These are phyloP conservation scores for Cephaloascus albidus DNA, from an alignment of 805 yeast genomes.

Conservation along the genomic window DNA sequence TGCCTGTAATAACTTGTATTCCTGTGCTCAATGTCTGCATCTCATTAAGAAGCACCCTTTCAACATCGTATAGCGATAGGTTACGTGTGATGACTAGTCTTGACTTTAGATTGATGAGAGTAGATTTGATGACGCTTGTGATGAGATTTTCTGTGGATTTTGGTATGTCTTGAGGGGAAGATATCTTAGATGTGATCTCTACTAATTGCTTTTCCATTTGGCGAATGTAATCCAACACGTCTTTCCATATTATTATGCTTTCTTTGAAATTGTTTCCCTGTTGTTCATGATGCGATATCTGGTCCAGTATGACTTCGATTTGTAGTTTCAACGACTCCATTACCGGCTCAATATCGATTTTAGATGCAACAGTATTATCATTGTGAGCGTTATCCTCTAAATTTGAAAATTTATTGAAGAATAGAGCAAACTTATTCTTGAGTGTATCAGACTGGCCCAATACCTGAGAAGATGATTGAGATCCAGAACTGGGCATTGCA, in stretches of 20 bases:
- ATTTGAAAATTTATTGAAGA: no score
- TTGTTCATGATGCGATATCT: neutral
- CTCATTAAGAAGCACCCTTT: constrained; percentile 11
- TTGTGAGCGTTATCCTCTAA: no score
- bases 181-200: constrained; percentile 17
- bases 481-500: no score
- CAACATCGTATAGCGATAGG: constrained; percentile 13
- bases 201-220: constrained; percentile 8
- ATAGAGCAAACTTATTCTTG: no score
- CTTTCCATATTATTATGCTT: constrained; percentile 10
- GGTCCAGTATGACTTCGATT: constrained; percentile 8
- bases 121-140: constrained; percentile 8
- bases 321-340: constrained; percentile 11
- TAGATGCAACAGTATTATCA: no score
- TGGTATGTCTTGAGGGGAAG: constrained; percentile 13
- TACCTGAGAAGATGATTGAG: no score
- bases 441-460: no score
- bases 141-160: constrained; percentile 17
- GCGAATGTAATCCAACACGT: constrained; percentile 6
- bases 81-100: constrained; percentile 18
- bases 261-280: constrained; percentile 5
- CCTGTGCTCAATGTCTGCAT: constrained; percentile 5
- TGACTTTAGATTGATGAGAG: neutral
- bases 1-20: constrained; percentile 2
- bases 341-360: constrained; percentile 2